Evolutionary conservation across 495 filamentous ascomycete genomes (phyloP), one percentile per base, ranked within the genome.

Genomic region (Hypomontagnella monticulosa): DNA sequence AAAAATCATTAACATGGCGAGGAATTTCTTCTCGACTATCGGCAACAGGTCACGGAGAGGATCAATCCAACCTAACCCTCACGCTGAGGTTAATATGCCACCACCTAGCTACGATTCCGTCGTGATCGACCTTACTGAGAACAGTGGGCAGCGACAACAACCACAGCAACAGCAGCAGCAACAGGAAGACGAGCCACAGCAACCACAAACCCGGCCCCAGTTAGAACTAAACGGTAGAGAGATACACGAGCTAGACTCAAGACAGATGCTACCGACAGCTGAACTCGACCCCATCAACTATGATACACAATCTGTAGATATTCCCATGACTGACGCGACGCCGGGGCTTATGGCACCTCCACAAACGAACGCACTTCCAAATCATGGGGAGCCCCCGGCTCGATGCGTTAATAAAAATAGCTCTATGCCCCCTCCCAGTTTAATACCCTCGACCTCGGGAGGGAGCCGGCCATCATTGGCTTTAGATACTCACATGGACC

Each of bases 41-140:
- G 80, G 80, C 7, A 79, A 79, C 50, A 83, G 76, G 61, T 70
- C 77, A 52, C 62, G 66, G 38, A 63, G 57, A 27, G 48, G 36
- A 42, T 14, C 12, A 30, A 18, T 32, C 8, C 52, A 52, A 18
- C 23, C 61, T 37, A 34, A 49, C 41, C 52, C 57, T 20, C 65
- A 77, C 15, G 67, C 75, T 11, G 53, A 62, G 11, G 43, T 58
- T 37, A 27, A 70, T 12, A 55, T 63, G 15, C 74, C 74, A 15
- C 79, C 78, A n/a, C 78, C 78, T 30, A 78, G 74, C 49, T 82
- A 82, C 70, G 79, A 80, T 19, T 80, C 79, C 34, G 69, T 78
- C 19, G 49, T 66, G 3, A 30, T 69, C 33, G 65, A 71, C 30
- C 42, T 54, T 8, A 50, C 60, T 20, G 61, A 66, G 20, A 50